These are phyloP conservation scores for Fusarium nisikadoi DNA, from an alignment of 2,329 filamentous ascomycete species.

Conservation along the genomic window DNA sequence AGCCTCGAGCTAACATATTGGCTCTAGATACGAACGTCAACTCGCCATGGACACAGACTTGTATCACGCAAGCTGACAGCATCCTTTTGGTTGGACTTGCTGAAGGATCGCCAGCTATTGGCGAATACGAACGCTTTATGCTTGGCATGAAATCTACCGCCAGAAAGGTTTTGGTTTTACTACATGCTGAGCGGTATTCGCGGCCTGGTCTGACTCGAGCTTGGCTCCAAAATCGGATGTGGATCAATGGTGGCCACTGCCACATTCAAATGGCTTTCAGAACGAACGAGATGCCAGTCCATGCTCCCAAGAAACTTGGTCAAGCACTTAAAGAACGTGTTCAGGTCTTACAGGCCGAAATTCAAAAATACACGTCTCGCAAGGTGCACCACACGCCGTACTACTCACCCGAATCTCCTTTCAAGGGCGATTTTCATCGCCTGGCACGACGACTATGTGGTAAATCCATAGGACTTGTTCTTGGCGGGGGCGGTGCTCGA, in stretches of 20 bases:
- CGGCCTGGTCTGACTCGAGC: constrained; percentile 83
- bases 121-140: constrained; percentile 96
- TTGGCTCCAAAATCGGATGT: constrained; percentile 92
- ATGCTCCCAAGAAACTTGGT: constrained; percentile 81
- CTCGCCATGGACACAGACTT: constrained; percentile 97
- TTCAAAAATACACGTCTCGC: constrained; percentile 97
- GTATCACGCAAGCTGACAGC: constrained; percentile 95
- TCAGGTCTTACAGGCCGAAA: constrained; percentile 94
- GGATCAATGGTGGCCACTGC: constrained; percentile 98
- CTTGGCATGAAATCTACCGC: constrained; percentile 98
- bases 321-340: constrained; percentile 91
- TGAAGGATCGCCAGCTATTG: constrained; percentile 88
- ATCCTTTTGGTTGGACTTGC: constrained; percentile 92
- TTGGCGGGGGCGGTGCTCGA: constrained; percentile 91
- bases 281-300: constrained; percentile 78
- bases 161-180: constrained; percentile 87
- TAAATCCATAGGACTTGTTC: constrained; percentile 91
- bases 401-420: constrained; percentile 90
- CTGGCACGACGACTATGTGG: constrained; percentile 90
- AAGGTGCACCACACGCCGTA: constrained; percentile 87
- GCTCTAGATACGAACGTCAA: constrained; percentile 91
- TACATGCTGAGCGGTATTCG: constrained; percentile 91
- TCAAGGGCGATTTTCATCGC: constrained; percentile 96
- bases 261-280: constrained; percentile 96
- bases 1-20: constrained; percentile 44